These are phyloP conservation scores for Atalantia buxifolia DNA, from an alignment of 345 rosid genomes.

Conservation along the genomic window DNA sequence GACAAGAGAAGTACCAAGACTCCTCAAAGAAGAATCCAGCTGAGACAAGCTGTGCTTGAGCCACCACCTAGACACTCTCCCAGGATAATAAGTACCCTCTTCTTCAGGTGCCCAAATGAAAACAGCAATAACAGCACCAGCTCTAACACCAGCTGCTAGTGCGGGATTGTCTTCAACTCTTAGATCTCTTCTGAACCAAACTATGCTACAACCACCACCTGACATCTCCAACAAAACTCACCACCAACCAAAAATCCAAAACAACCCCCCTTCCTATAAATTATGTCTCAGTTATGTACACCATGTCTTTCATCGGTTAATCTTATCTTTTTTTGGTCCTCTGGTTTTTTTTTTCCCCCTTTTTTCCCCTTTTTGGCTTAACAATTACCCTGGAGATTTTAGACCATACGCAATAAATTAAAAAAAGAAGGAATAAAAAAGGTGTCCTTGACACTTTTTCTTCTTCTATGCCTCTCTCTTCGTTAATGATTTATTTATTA, in stretches of 20 bases:
- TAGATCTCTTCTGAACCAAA: constrained; percentile 98
- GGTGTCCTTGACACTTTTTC: neutral
- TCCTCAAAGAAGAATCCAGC: constrained; percentile 83
- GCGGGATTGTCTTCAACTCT: constrained; percentile 97
- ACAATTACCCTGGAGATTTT: neutral
- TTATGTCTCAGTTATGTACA: constrained; percentile 18
- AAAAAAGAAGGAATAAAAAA: neutral
- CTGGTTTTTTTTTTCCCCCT: neutral
- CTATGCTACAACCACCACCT: constrained; percentile 82
- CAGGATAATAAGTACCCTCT: constrained; percentile 83
- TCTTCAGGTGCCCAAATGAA: constrained; percentile 97
- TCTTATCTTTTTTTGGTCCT: constrained; percentile 8
- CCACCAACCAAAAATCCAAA: constrained; percentile 25
- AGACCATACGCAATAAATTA: neutral
- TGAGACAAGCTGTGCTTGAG: constrained; percentile 89
- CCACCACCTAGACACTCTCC: constrained; percentile 99
- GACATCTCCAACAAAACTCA: constrained; percentile 46
- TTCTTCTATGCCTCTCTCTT: neutral
- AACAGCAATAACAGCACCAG: constrained; percentile 76
- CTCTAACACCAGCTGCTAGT: constrained; percentile 83
- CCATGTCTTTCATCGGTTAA: constrained; percentile 5
- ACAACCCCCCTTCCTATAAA: constrained; percentile 9
- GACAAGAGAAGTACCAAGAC: constrained; percentile 79
- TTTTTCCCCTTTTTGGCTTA: no score
- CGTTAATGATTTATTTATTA: neutral